Base-by-base conservation (phyloP, 2,329 filamentous ascomycete genomes). In the Penicillium sp. region DNA sequence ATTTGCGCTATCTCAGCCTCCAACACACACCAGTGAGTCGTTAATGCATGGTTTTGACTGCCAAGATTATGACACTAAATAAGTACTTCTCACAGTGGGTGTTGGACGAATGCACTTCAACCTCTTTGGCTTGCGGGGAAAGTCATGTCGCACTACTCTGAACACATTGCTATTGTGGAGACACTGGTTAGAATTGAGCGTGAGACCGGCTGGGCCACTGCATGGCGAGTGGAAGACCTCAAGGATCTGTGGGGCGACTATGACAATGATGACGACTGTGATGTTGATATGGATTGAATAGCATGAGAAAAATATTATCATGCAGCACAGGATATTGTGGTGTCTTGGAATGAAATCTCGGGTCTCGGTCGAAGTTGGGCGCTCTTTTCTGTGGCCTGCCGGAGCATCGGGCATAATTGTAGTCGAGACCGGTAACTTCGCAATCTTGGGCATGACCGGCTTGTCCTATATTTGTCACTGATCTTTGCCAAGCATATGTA, bases 181-280 rank as follows among this genome's bases (percentile, higher is more conserved):
- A 70, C 83, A 14, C 67, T 83, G 45, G 78, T 77, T 15, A 73
- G 75, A 25, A 85, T 85, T 37, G 83, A 85, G 71, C 72, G 72
- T 31, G 81, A 83, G 63, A 82, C 79, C 6, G 83, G 83, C 0
- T 85, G 83, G 82, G 77, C 78, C 3, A 84, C 83, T 0, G 75
- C 76, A 59, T 85, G 83, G 83, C 70, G 83, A 43, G 80, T 77
- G 0, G 80, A 84, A 15, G 83, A 85, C 67, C 51, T 86, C 49
- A 79, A 78, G 48, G 78, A 81, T 51, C 81, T 81, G 57, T 85
- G 82, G 83, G 82, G 82, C 0, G 78, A 81, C 47, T 69, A 71
- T 22, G 67, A 69, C 42, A 66, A 70, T n/a, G 67, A 64, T 48
- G 59, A 66, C 8, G 58, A 65, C 11, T 59, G 60, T 17, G 54